These are phyloP conservation scores for Aspergillus cejpii DNA, from an alignment of 2,329 filamentous ascomycete species.

Conservation along the genomic window DNA sequence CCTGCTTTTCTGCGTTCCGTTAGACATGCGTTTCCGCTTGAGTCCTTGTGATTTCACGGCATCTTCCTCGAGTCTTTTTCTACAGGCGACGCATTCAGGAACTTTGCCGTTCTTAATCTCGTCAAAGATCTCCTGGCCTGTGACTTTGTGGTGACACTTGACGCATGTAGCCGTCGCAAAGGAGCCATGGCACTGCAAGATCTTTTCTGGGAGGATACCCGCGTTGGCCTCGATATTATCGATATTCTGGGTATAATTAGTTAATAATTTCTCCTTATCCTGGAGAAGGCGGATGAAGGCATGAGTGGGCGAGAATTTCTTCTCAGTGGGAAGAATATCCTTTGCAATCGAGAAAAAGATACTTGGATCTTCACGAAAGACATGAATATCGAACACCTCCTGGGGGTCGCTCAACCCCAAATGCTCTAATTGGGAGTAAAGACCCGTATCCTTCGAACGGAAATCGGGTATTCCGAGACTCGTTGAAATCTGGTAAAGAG, in stretches of 20 bases:
- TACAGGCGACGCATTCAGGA: slow-evolving; percentile 69
- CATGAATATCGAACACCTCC: slow-evolving; percentile 85
- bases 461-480: slow-evolving; percentile 97
- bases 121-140: slow-evolving; percentile 69
- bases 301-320: slow-evolving; percentile 84
- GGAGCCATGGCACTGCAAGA: slow-evolving; percentile 93
- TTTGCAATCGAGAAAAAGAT: slow-evolving; percentile 90
- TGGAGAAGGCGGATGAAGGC: slow-evolving; percentile 87
- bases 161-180: slow-evolving; percentile 89
- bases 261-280: slow-evolving; percentile 79
- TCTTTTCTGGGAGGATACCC: slow-evolving; percentile 70
- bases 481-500: slow-evolving; percentile 63
- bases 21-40: slow-evolving; percentile 50
- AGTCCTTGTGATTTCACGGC: slow-evolving; percentile 42
- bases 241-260: slow-evolving; percentile 98
- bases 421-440: slow-evolving; percentile 77
- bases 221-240: slow-evolving; percentile 89
- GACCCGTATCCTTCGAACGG: slow-evolving; percentile 82
- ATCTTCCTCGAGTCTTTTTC: slow-evolving; percentile 45
- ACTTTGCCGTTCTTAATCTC: slow-evolving; percentile 71
- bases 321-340: slow-evolving; percentile 75
- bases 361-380: slow-evolving; percentile 77
- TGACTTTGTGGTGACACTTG: slow-evolving; percentile 67
- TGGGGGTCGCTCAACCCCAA: slow-evolving; percentile 78
- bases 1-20: slow-evolving; percentile 45